Evolutionary conservation across 139 green algal genomes (phyloP).

Genomic region (Chlorella sp.): DNA sequence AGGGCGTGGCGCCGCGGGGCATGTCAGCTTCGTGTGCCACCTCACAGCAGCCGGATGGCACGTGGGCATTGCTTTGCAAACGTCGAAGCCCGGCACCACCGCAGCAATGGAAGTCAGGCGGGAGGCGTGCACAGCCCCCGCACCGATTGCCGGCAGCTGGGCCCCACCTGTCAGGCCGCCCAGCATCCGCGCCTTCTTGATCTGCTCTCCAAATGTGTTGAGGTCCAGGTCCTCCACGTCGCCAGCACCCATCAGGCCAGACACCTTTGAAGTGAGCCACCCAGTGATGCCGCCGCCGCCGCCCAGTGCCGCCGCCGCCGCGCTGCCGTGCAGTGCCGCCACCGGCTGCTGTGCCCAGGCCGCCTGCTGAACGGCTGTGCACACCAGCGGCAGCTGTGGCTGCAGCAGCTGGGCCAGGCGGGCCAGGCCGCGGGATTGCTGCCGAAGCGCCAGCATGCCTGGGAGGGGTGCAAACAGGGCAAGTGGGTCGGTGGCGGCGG

Average conservation of each 20-base stretch:
- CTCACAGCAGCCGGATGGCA: too few relatives aligned
- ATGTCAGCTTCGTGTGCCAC: too few relatives aligned
- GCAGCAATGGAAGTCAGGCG: too few relatives aligned
- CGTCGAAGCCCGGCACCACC: too few relatives aligned
- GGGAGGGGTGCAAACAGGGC: not conserved
- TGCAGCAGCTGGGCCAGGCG: not conserved
- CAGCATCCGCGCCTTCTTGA: slow-evolving; percentile 39
- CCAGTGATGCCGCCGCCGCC: slow-evolving; percentile 11
- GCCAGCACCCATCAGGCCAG: not conserved
- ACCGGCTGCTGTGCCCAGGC: not conserved
- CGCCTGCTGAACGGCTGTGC: not conserved
- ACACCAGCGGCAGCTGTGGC: not conserved
- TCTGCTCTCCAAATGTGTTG: slow-evolving; percentile 7
- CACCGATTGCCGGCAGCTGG: too few relatives aligned
- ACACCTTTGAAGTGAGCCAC: slow-evolving; percentile 31
- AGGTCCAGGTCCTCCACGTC: slow-evolving; percentile 34
- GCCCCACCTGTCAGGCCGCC: slow-evolving; percentile 39
- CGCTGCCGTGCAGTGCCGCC: not conserved
- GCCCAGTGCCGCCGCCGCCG: not conserved
- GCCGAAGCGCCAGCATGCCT: slow-evolving; percentile 18
- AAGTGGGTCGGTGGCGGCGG: not conserved
- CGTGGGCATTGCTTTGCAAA: too few relatives aligned
- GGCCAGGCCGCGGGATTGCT: not conserved
- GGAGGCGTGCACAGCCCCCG: too few relatives aligned
- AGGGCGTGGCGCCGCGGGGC: too few relatives aligned